Evolutionary conservation across 495 filamentous ascomycete genomes (phyloP), one percentile per base, ranked within the genome.

Genomic region (Peziza echinospora): DNA sequence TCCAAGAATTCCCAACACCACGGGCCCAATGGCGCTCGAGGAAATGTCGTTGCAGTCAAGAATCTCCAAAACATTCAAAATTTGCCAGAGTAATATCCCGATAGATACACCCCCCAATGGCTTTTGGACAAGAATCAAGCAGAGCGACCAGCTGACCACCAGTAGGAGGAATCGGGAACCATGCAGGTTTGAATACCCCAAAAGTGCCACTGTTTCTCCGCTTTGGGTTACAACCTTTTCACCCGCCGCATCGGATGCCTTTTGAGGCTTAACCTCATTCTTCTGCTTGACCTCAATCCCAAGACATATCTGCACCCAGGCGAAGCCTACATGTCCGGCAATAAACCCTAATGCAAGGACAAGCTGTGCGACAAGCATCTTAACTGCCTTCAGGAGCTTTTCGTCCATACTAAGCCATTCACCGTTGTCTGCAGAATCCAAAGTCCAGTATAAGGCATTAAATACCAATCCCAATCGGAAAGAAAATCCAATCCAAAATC

Each of bases 71-170:
- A 96, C 67, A 10, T 80, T 80, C 43, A 96, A 73, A 43, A 92
- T 80, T 59, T 93, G 85, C 70, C 82, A 81, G 26, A 80, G 55
- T 49, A 84, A 69, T 39, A 94, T 65, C 17, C 71, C 81, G 39
- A 94, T 72, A 19, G 86, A 76, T 34, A 82, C 82, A 51, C 74
- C 76, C 48, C 91, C 89, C 84, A 96, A 91, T 26, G 89, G 89
- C 56, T 96, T 96, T 51, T 87, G 80, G 48, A 94, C 70, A 13
- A 99, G 69, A 46, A 80, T 71, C 46, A 85, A 70, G 11, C 72
- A 77, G 19, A 81, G 70, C 6, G 79, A 64, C 65, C 86, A 78
- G 62, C 80, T 82, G 55, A 78, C 62, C 3, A 85, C 72, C 0
- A 99, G 71, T 34, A 93, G 70, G 54, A 89, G 80, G 64, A 87